Percentiles rank a stretch among this genome's conserved stretches.
Evolutionary conservation across 2,329 filamentous ascomycete genomes (phyloP).

Genomic region (Thielaviopsis ethacetica): DNA sequence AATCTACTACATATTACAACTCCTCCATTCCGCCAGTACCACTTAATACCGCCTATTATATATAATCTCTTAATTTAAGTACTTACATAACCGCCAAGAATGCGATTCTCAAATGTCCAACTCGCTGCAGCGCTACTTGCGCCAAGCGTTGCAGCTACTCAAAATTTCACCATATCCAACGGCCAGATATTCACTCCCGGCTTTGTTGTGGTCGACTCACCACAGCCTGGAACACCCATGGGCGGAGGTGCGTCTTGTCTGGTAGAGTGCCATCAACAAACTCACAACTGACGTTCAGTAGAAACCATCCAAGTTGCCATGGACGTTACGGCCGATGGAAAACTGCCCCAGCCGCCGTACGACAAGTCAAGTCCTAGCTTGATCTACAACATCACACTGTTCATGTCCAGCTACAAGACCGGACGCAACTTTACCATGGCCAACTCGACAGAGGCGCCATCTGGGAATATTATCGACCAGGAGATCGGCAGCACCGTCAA

Average conservation of each 20-base stretch:
- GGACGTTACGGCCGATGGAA: constrained; percentile 49
- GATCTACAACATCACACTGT: constrained; percentile 49
- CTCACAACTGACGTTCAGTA: constrained; percentile 16
- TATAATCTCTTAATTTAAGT: neutral
- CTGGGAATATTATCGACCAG: constrained; percentile 46
- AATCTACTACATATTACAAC: neutral
- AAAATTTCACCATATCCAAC: constrained; percentile 39
- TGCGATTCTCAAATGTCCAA: neutral
- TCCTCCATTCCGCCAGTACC: neutral
- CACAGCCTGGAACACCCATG: constrained; percentile 46
- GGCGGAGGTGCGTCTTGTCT: constrained; percentile 34
- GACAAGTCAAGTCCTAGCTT: constrained; percentile 35
- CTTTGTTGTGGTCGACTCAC: constrained; percentile 48
- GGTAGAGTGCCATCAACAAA: neutral
- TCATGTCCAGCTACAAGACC: constrained; percentile 47
- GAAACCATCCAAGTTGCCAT: constrained; percentile 46
- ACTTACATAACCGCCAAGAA: neutral
- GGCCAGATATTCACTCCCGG: constrained; percentile 57
- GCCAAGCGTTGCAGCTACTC: constrained; percentile 18
- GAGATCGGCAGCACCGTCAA: constrained; percentile 55
- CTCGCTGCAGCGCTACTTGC: constrained; percentile 15
- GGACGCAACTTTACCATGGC: constrained; percentile 52
- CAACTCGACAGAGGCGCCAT: constrained; percentile 41
- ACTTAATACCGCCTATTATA: neutral
- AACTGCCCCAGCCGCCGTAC: constrained; percentile 33